Evolutionary conservation across 2,329 filamentous ascomycete genomes (phyloP).

Genomic region (Aspergillus pseudotamarii): DNA sequence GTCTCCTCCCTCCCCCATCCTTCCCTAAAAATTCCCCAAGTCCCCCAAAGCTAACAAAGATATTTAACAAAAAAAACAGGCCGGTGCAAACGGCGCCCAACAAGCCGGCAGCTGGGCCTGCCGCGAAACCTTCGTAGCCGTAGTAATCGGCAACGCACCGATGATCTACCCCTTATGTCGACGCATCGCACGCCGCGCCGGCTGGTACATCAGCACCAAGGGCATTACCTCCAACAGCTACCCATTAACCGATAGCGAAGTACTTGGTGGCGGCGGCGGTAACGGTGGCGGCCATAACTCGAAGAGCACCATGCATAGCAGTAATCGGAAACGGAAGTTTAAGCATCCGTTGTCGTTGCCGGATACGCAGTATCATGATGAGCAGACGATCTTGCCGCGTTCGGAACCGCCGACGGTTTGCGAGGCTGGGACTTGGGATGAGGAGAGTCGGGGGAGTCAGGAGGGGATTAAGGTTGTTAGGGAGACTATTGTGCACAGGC

Average conservation of each 20-base stretch:
- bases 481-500: conserved; percentile 27
- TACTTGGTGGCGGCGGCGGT: background rate
- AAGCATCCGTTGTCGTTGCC: conserved; percentile 36
- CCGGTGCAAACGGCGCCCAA: conserved; percentile 41
- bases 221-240: conserved; percentile 25
- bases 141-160: conserved; percentile 47
- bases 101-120: conserved; percentile 49
- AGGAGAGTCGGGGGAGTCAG: conserved; percentile 20
- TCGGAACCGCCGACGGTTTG: conserved; percentile 23
- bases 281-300: background rate
- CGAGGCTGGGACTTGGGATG: conserved; percentile 20
- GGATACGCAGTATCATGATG: conserved; percentile 36
- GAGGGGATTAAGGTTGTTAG: conserved; percentile 35
- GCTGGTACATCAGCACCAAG: conserved; percentile 27
- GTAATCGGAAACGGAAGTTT: conserved; percentile 24
- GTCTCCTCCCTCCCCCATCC: background rate
- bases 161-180: conserved; percentile 46
- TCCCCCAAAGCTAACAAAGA: background rate
- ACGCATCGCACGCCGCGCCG: conserved; percentile 28
- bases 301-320: conserved; percentile 12
- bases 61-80: conserved; percentile 19
- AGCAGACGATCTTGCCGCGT: conserved; percentile 29
- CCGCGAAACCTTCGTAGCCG: conserved; percentile 50
- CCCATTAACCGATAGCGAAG: conserved; percentile 25
- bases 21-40: background rate